Conservation (phyloP, 345 rosid species). For the Gossypium raimondii region DNA sequence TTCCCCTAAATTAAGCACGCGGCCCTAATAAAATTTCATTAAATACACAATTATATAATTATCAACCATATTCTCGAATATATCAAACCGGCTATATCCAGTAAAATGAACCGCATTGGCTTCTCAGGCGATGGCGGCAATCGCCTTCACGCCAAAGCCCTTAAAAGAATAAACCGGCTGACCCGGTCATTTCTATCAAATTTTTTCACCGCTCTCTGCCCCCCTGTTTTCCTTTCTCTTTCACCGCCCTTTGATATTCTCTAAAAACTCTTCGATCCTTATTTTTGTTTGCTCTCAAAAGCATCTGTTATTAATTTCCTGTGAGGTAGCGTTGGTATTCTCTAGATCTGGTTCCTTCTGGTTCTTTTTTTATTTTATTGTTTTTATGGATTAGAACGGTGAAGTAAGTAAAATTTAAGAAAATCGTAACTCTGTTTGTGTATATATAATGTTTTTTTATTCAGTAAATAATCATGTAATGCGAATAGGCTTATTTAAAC, state of each 20-base stretch:
- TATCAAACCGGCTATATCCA: slow-evolving; percentile 25
- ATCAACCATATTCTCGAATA: neutral
- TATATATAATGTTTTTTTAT: neutral
- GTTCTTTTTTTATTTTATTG: neutral
- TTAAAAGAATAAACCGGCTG: slow-evolving; percentile 24
- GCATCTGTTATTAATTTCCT: slow-evolving; percentile 6
- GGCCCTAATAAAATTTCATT: neutral
- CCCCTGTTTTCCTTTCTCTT: slow-evolving; percentile 11
- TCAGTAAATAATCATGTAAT: neutral
- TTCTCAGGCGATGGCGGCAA: slow-evolving; percentile 13
- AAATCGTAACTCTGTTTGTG: neutral
- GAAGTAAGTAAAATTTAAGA: neutral
- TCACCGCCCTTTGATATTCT: slow-evolving; percentile 12
- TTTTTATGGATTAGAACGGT: neutral
- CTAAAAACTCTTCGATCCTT: slow-evolving; percentile 17
- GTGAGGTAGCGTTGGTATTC: slow-evolving; percentile 24
- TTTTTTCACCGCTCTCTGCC: slow-evolving; percentile 20
- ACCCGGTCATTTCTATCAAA: slow-evolving; percentile 29
- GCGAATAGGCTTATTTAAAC: neutral
- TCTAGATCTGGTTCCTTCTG: neutral
- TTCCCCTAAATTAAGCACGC: neutral
- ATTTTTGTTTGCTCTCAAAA: slow-evolving; percentile 9
- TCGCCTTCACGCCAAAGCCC: neutral
- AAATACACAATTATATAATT: neutral
- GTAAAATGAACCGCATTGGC: slow-evolving; percentile 24